Base-by-base conservation (phyloP, 345 rosid species). In the Pistacia integerrima region DNA sequence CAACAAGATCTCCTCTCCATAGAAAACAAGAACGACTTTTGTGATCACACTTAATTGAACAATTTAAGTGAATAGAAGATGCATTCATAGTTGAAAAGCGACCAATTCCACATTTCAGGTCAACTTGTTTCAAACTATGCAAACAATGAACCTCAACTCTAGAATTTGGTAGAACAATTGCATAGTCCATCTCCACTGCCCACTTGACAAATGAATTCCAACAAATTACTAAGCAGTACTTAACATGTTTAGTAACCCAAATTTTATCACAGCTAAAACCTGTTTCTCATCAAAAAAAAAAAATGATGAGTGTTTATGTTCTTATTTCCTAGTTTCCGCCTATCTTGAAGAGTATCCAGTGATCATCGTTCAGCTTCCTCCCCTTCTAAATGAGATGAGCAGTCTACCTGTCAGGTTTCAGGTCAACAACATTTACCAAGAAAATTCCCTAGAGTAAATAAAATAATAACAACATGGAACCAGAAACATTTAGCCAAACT, bases 171-270 rank as follows among this genome's bases (percentile, higher is more conserved):
- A 84, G 86, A 54, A 76, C 64, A 81, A 84, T 52, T 41, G 76
- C 54, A 48, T 41, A 70, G 46, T 79, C 84, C 94, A 93, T 93
- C 61, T 84, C 81, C 63, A 49, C 57, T 16, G 78, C 56, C 61
- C 3, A 48, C 48, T 61, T 61, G 67, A 74, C 59, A 73, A 14
- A 36, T 44, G 64, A 56, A 58, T 20, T 74, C 73, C 28, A 46
- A 70, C 33, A 59, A 46, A 59, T 30, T 74, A 35, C 41, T 3
- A 67, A 38, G 38, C 66, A 55, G 64, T 58, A 58, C 20, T 59
- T 11, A 55, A 16, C 12, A 44, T 28, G 44, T 18, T 52, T 54
- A 71, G 44, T 33, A 62, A 61, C 16, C 67, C 58, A 35, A 52
- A 54, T 30, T 66, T 64, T 3, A 55, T 28, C 36, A 60, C 16